phyloP scores from a whole-genome alignment of 345 rosid genomes.

The Populus davidiana region DNA sequence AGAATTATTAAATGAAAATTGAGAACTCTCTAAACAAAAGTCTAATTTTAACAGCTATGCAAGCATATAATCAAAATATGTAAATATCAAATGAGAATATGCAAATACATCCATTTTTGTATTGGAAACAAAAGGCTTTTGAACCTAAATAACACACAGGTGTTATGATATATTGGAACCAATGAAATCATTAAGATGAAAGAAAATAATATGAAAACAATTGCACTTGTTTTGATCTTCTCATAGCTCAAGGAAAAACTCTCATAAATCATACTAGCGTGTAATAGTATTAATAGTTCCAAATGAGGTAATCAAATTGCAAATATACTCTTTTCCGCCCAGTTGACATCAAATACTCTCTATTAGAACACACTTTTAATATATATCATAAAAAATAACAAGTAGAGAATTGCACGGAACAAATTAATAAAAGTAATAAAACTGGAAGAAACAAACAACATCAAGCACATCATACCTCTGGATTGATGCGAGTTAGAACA shows the following conservation, averaged over 20 bases:
- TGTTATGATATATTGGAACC: background rate
- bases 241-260: background rate
- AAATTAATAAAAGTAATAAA: constrained; percentile 1
- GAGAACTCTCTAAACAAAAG: background rate
- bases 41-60: background rate
- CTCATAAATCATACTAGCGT: background rate
- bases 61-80: background rate
- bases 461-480: constrained; percentile 55
- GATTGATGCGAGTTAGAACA: constrained; percentile 92
- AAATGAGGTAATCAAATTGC: background rate
- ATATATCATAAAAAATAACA: background rate
- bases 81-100: background rate
- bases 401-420: background rate
- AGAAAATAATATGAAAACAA: background rate
- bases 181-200: background rate
- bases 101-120: background rate
- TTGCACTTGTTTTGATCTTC: constrained; percentile 1
- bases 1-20: background rate
- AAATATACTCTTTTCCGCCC: background rate
- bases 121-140: background rate
- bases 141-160: background rate
- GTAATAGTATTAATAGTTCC: background rate
- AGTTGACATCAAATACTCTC: background rate
- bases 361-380: background rate
- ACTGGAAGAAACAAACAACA: constrained; percentile 6